phyloP scores from a whole-genome alignment of 2,329 filamentous ascomycete species.

The Furcasterigmium furcatum region DNA sequence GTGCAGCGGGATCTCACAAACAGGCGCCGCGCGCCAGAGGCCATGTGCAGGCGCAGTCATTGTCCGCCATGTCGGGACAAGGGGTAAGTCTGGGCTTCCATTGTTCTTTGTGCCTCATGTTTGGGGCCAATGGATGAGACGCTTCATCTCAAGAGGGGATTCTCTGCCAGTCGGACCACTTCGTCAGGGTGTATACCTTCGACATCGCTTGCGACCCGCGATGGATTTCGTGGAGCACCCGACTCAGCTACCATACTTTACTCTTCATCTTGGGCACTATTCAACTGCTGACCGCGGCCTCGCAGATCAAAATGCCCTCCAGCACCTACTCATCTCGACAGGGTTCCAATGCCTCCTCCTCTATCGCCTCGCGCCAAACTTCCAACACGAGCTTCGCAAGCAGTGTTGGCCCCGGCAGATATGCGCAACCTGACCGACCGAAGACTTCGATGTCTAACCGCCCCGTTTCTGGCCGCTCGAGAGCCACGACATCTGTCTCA shows the following conservation, averaged over 20 bases:
- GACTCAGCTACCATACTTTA: too few species aligned
- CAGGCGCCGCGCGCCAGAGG: slow-evolving; percentile 7
- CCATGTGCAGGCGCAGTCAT: slow-evolving; percentile 2
- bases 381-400: slow-evolving; percentile 45
- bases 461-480: slow-evolving; percentile 41
- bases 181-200: too few species aligned
- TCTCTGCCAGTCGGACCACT: too few species aligned
- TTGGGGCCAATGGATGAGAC: too few species aligned
- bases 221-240: too few species aligned
- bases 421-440: slow-evolving; percentile 42
- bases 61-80: slow-evolving; percentile 6
- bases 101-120: too few species aligned
- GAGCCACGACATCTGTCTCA: slow-evolving; percentile 26
- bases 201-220: too few species aligned
- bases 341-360: slow-evolving; percentile 21
- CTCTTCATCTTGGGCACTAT: too few species aligned
- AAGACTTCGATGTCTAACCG: slow-evolving; percentile 48
- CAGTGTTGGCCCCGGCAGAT: slow-evolving; percentile 54
- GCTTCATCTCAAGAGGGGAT: too few species aligned
- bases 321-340: slow-evolving; percentile 31
- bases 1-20: slow-evolving; percentile 28
- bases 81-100: too few species aligned
- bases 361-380: slow-evolving; percentile 10
- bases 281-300: neutral
- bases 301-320: slow-evolving; percentile 29